Base-by-base conservation (phyloP, 495 filamentous ascomycete genomes). In the Penicillium crystallinum region DNA sequence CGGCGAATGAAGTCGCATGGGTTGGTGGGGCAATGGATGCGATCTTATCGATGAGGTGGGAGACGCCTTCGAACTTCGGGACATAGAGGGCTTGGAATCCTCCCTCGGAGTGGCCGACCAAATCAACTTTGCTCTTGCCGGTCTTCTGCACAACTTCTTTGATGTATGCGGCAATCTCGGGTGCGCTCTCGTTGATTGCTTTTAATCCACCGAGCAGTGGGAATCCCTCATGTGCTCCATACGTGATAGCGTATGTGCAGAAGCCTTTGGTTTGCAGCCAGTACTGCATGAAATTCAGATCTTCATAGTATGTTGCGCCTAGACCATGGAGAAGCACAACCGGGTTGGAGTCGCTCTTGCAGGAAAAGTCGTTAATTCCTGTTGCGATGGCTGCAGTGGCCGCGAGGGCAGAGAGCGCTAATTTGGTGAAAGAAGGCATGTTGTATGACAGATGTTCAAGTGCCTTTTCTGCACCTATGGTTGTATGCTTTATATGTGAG, bases 101-200 rank as follows among this genome's bases (percentile, higher is more conserved):
- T 47, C 78, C 78, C 58, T 81, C 78, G 25, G 77, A 80, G 55
- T 81, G 77, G 11, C 78, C 78, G 36, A 81, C 75, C 0, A 81
- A 56, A 46, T 80, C 71, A 27, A 81, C 60, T 51, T 77, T 77
- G 38, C 35, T 23, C 8, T 72, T 71, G 19, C 72, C 73, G 3
- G 76, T 77, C 44, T 68, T 63, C 6, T 64, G 37, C 14, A 57
- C 41, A 0, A 81, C 73, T 35, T 75, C 63, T 14, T 55, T 59
- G 55, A 81, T 70, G 57, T 77, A 81, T 1, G 49, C 57, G 4
- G 77, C 78, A 48, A 81, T 78, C 31, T 81, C 71, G 14, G 54
- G 54, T 5, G 77, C 74, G 27, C 76, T 78, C 7, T 73, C 67
- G 37, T 51, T 53, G 67, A 81, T 77, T 6, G 69, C 45, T 23